A percentile compares a stretch with the other conserved stretches of the same genome.
These are phyloP conservation scores for Eucalyptus sp. DNA, from an alignment of 345 rosid species.

Conservation along the genomic window DNA sequence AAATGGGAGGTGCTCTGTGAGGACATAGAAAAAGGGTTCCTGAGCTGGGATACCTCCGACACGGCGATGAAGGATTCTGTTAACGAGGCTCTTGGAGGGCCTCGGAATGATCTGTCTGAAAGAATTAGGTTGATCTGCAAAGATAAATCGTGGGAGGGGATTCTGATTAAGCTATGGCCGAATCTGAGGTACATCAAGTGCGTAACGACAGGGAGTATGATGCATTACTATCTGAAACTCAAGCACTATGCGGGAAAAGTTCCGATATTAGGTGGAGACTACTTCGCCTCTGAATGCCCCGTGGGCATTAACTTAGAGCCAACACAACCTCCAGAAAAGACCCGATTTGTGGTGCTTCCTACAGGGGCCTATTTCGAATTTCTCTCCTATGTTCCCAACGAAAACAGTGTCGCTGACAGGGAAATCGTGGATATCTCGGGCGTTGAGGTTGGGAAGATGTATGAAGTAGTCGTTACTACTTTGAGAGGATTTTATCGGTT, in stretches of 20 bases:
- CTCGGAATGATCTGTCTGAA: constrained; percentile 14
- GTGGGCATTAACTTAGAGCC: constrained; percentile 33
- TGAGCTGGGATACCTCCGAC: constrained; percentile 10
- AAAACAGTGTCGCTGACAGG: background rate
- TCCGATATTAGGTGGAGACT: constrained; percentile 33
- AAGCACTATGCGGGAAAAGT: constrained; percentile 25
- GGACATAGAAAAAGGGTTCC: constrained; percentile 28
- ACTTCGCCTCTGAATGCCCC: constrained; percentile 33
- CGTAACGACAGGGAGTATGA: constrained; percentile 39
- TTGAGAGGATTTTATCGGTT: constrained; percentile 34
- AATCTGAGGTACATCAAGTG: constrained; percentile 26
- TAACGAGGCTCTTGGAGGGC: constrained; percentile 21
- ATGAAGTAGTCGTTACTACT: constrained; percentile 38
- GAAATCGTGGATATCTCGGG: constrained; percentile 25
- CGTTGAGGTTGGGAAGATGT: constrained; percentile 29
- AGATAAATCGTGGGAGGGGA: constrained; percentile 25
- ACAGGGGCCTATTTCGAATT: constrained; percentile 42
- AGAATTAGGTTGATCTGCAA: constrained; percentile 17
- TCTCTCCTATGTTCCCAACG: constrained; percentile 18
- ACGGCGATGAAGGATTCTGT: constrained; percentile 27
- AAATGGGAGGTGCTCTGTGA: constrained; percentile 34
- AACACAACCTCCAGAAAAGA: constrained; percentile 18
- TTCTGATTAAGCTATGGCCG: constrained; percentile 34
- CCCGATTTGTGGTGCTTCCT: constrained; percentile 26
- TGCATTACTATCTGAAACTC: constrained; percentile 29